phyloP scores from a whole-genome alignment of 2,329 filamentous ascomycete genomes.

The Aciculosporium take region DNA sequence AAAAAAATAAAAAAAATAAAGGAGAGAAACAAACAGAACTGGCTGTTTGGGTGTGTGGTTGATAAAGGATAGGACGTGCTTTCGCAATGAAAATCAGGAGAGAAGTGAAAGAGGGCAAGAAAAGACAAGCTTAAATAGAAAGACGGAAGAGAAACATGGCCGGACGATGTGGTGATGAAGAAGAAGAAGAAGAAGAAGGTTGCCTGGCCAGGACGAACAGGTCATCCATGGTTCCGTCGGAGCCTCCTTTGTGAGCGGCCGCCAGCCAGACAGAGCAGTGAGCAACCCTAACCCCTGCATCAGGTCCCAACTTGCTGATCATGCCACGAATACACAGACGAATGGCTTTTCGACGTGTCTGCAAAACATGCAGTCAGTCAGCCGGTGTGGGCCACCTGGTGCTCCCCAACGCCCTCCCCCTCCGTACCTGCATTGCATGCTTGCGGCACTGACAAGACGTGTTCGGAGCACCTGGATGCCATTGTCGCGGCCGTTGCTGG shows the following conservation, averaged over 20 bases:
- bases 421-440: neutral
- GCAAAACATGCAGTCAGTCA: neutral
- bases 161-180: neutral
- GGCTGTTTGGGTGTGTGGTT: constrained; percentile 10
- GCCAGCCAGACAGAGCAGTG: neutral
- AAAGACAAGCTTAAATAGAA: constrained; percentile 3
- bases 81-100: constrained; percentile 15
- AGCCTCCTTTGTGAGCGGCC: neutral
- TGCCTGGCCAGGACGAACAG: neutral
- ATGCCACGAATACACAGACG: too few species aligned
- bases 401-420: neutral
- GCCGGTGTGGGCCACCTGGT: neutral
- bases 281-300: constrained; percentile 3
- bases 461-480: neutral
- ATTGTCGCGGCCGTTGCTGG: neutral
- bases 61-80: constrained; percentile 22
- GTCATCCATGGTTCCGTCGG: neutral
- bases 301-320: neutral
- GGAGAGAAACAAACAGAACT: constrained; percentile 18
- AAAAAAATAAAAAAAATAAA: constrained; percentile 7
- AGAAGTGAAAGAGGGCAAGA: neutral
- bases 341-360: constrained; percentile 1
- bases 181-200: constrained; percentile 6
- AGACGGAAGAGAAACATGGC: constrained; percentile 8
- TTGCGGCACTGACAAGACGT: neutral